Evolutionary conservation across 768 basidiomycete species (phyloP), one percentile per base, ranked within the genome.

Genomic region (Leccinum imitatum): DNA sequence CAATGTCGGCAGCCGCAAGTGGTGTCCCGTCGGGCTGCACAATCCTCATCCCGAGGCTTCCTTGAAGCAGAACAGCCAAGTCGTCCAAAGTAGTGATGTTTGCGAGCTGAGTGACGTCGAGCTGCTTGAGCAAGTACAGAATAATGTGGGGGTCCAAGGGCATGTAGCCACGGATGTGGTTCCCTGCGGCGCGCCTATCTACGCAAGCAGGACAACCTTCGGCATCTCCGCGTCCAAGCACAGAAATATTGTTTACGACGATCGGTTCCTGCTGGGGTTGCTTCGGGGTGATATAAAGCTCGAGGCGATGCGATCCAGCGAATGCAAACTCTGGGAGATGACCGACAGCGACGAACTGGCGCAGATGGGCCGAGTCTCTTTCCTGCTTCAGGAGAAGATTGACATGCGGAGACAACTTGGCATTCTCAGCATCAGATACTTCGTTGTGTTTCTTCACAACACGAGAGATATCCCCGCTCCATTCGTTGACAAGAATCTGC

Each of bases 261-360:
- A 2, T 6, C 1, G 39, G 1, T 10, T 25, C 4, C 2, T 47
- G 15, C 13, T 41, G 25, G 3, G 5, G 11, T 2, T 59, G 1
- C 48, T 61, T 64, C 4, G 62, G 62, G 7, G 23, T 35, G 1
- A 67, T 6, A 54, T 56, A 62, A 6, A 67, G 58, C 15, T 67
- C 66, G 39, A 67, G 66, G 27, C 66, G 66, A 14, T 67, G 53
- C 27, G 66, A 67, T 30, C 66, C 66, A 6, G 54, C 6, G 60
- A 56, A 65, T 17, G 66, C 60, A 19, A 65, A 68, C 57, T 68
- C 63, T 30, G 60, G 66, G 5, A 67, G 8, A 0, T 58, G 4
- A 7, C 58, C 66, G 4, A 27, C 15, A 13, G 65, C 8, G 13
- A 6, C 25, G 47, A 58, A 67, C 7, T 60, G 53, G 37, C 60